Evolutionary conservation across 148 eudicot genomes (phyloP), one percentile per base, ranked within the genome.

Genomic region (Rhododendron griersonianum): DNA sequence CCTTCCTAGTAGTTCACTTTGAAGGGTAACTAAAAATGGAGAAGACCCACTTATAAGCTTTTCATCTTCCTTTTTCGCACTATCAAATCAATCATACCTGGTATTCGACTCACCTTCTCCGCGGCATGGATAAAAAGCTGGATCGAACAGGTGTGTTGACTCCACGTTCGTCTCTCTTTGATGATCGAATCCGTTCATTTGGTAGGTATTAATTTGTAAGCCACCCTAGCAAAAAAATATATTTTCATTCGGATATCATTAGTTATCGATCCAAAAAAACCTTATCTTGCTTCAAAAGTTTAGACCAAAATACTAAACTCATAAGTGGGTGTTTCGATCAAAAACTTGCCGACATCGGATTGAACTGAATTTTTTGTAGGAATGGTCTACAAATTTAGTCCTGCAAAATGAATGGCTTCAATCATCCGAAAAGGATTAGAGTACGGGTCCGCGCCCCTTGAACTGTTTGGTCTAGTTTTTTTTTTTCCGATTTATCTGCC

Each of bases 11-110:
- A 35, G 44, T 74, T 74, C 78, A 74, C 78, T 75, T 75, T 75
- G 79, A 75, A 75, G 21, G 79, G 79, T 35, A 41, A 44, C 80
- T 44, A 44, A 21, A 77, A 77, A 77, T 39, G 80, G n/a, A 77
- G 51, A 41, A 44, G 51, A 44, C 53, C 10, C 16, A 9, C 37
- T 35, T 35, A 1, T 35, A 35, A 23, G 53, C 81, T 23, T 80
- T 80, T 53, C 83, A 61, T 82, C 84, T 82, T 3, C 21, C 85
- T 83, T 67, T 67, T 45, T 18, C 1, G 67, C 59, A 84, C 86
- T 74, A 75, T 75, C 69, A 14, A 74, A 50, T 75, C 81, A 84
- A 74, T 67, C 67, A 74, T 75, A 11, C 19, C 79, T 78, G 25
- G 55, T 44, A 15, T 47, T 7, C 21, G 21, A 55, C 35, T 25